Base-by-base conservation (phyloP, 345 rosid species). In the Garcia nutans region DNA sequence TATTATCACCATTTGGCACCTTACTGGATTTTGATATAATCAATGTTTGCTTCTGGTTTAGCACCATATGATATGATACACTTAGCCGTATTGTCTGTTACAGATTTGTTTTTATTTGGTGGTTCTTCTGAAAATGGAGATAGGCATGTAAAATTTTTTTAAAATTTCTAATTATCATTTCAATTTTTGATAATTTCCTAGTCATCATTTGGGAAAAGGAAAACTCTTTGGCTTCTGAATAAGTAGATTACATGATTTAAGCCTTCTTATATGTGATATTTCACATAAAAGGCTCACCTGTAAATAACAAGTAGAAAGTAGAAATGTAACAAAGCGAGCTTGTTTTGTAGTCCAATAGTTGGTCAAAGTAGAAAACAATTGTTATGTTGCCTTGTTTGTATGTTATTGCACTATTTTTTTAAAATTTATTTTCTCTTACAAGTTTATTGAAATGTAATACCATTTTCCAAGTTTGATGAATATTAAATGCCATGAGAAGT, bases 401-500 rank as follows among this genome's bases (percentile, higher is more conserved):
- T 65, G 3, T 33, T 10, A 5, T 61, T 49, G 7, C 12, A 2
- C 12, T 44, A 6, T 67, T 11, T 13, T 44, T n/a, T 45, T 33
- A n/a, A n/a, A n/a, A n/a, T n/a, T 9, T 68, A 28, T 50, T 56
- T 55, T 56, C 64, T 16, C 20, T 56, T 17, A 42, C 42, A 58
- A 26, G 5, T 65, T 16, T 22, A 19, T 16, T 28, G 72, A 57
- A 28, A 12, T 24, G 20, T 37, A 52, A 70, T 62, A 24, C 3
- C 52, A 20, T 26, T 42, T 66, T n/a, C 59, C 20, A 92, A 97
- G 97, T 68, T 28, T 95, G 84, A 88, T 69, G 23, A 80, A 73
- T 56, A 28, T 94, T 55, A 84, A 79, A 60, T 92, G 98, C 84
- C 98, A 94, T 54, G 86, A 86, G 84, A 87, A 88, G 77, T 94